Evolutionary conservation across 805 yeast genomes (phyloP).

Genomic region (Starmera quercuum): DNA sequence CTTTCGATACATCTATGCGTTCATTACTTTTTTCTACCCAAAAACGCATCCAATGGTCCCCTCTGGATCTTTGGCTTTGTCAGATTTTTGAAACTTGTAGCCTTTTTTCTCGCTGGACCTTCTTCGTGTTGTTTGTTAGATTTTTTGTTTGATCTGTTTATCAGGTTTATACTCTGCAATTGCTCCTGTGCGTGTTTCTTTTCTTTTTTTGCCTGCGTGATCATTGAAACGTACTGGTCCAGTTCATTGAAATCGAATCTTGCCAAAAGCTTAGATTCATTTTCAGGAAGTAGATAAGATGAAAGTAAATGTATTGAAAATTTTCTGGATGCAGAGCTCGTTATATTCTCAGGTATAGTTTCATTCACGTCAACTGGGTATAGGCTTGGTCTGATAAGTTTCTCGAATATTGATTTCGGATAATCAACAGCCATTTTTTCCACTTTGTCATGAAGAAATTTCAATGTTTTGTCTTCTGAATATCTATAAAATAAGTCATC

Average conservation of each 20-base stretch:
- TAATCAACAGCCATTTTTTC: slow-evolving; percentile 25
- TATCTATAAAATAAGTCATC: slow-evolving; percentile 40
- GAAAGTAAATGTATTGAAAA: slow-evolving; percentile 41
- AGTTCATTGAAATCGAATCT: slow-evolving; percentile 24
- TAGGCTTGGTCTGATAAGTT: slow-evolving; percentile 17
- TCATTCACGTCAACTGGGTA: slow-evolving; percentile 21
- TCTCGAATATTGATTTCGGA: slow-evolving; percentile 26
- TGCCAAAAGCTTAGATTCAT: slow-evolving; percentile 18
- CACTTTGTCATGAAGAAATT: slow-evolving; percentile 32
- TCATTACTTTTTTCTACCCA: slow-evolving; percentile 31
- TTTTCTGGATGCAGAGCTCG: slow-evolving; percentile 28
- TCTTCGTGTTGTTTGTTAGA: slow-evolving; percentile 10
- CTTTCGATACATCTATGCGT: background rate
- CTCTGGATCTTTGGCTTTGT: slow-evolving; percentile 44
- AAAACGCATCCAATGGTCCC: slow-evolving; percentile 68
- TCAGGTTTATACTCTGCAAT: slow-evolving; percentile 18
- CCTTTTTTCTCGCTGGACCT: slow-evolving; percentile 18
- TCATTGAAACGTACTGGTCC: slow-evolving; percentile 17
- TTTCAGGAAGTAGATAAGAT: slow-evolving; percentile 28
- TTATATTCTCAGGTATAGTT: slow-evolving; percentile 27
- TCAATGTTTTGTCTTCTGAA: slow-evolving; percentile 28
- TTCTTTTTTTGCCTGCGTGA: slow-evolving; percentile 14
- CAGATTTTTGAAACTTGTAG: slow-evolving; percentile 22
- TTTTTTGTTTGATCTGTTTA: slow-evolving; percentile 8
- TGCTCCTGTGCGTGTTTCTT: slow-evolving; percentile 24